Evolutionary conservation across 1,284 basidiomycete species (phyloP).

Genomic region (Thelephora terrestris): DNA sequence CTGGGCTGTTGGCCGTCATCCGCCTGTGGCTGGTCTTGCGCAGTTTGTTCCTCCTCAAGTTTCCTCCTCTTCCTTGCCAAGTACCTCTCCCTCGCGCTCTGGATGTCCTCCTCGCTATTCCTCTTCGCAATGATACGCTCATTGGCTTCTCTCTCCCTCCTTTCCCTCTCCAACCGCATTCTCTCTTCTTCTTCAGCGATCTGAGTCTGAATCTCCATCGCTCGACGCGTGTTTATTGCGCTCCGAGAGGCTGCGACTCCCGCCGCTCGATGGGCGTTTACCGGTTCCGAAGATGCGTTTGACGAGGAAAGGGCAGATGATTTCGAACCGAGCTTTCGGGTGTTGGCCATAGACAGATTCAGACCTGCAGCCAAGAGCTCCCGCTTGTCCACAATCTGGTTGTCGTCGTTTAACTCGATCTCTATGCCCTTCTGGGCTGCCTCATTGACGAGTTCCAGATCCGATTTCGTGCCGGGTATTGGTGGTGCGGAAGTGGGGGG

Average conservation of each 20-base stretch:
- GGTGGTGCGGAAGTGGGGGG: constrained; percentile 45
- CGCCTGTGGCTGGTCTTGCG: constrained; percentile 5
- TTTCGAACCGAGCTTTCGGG: constrained; percentile 45
- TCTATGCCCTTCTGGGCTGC: constrained; percentile 69
- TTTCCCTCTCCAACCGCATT: constrained; percentile 44
- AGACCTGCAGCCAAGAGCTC: constrained; percentile 86
- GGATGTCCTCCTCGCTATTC: constrained; percentile 62
- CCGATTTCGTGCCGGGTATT: constrained; percentile 31
- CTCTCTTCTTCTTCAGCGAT: constrained; percentile 62
- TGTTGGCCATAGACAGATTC: constrained; percentile 80
- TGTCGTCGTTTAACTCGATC: constrained; percentile 97
- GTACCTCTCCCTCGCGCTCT: constrained; percentile 68
- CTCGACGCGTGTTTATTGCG: constrained; percentile 76
- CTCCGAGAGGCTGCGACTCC: constrained; percentile 68
- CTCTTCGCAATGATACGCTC: constrained; percentile 50
- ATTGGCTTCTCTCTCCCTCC: constrained; percentile 46
- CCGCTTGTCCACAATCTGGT: constrained; percentile 94
- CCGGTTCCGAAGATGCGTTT: constrained; percentile 22
- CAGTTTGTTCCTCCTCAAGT: constrained; percentile 40
- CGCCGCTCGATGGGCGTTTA: constrained; percentile 56
- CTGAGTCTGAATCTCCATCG: constrained; percentile 64
- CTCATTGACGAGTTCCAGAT: constrained; percentile 59
- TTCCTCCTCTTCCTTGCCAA: constrained; percentile 71
- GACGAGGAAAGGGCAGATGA: constrained; percentile 18
- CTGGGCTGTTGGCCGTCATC: neutral